These are phyloP conservation scores for Colletotrichum sp. DNA, from an alignment of 2,329 filamentous ascomycete genomes.

Conservation along the genomic window DNA sequence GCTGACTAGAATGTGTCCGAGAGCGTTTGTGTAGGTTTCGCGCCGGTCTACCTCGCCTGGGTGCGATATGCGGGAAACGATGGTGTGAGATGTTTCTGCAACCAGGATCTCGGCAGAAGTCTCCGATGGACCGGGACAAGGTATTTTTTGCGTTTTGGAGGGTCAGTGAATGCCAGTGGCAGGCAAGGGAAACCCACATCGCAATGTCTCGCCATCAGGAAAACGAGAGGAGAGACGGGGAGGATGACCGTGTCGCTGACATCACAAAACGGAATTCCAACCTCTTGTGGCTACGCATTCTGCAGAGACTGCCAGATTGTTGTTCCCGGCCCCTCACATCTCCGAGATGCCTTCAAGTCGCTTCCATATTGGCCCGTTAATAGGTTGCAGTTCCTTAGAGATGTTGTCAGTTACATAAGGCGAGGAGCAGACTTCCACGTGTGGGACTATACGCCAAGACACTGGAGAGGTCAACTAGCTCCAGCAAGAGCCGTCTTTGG, in stretches of 20 bases:
- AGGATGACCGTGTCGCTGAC: not conserved
- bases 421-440: not conserved
- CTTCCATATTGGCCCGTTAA: not conserved
- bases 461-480: not conserved
- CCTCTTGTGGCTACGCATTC: not conserved
- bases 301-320: not conserved
- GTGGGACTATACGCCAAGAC: not conserved
- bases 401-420: not conserved
- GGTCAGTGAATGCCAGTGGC: constrained; percentile 7
- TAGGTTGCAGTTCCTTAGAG: not conserved
- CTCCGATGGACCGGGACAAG: not conserved
- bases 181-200: not conserved
- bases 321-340: not conserved
- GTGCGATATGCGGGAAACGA: not conserved
- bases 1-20: not conserved
- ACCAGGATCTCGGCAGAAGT: not conserved
- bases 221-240: not conserved
- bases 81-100: not conserved
- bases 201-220: not conserved
- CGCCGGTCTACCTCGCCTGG: not conserved
- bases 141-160: not conserved
- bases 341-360: not conserved
- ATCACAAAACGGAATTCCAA: constrained; percentile 3
- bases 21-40: not conserved
- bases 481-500: not conserved